Conservation (phyloP, 345 rosid species). For the Citrus sp. region DNA sequence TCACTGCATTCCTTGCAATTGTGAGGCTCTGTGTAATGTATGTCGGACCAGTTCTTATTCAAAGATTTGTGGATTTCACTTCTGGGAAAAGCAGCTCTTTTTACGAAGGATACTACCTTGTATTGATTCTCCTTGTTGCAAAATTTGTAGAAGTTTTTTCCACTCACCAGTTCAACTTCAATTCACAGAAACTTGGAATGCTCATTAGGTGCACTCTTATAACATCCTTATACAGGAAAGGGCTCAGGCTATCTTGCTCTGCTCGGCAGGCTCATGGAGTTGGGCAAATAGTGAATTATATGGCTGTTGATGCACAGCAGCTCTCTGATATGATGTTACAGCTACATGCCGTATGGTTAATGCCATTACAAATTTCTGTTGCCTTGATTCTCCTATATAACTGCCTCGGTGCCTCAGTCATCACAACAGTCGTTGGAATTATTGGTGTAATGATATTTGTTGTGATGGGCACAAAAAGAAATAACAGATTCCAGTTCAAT, state of each 20-base stretch:
- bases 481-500: constrained; percentile 61
- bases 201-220: constrained; percentile 80
- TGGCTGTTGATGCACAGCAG: constrained; percentile 98
- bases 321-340: constrained; percentile 97
- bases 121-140: constrained; percentile 61
- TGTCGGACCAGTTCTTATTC: constrained; percentile 83
- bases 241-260: constrained; percentile 69
- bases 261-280: constrained; percentile 93
- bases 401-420: constrained; percentile 54
- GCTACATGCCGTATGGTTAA: constrained; percentile 90
- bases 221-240: constrained; percentile 77
- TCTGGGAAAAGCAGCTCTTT: constrained; percentile 73
- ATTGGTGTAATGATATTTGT: constrained; percentile 42
- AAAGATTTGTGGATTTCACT: constrained; percentile 75
- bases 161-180: constrained; percentile 83
- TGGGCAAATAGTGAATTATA: constrained; percentile 94
- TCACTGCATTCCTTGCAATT: constrained; percentile 74
- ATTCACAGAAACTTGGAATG: constrained; percentile 92
- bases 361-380: constrained; percentile 70
- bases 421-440: constrained; percentile 57
- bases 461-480: constrained; percentile 52
- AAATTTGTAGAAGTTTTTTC: constrained; percentile 77
- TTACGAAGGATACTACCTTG: constrained; percentile 79
- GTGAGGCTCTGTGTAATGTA: constrained; percentile 67
- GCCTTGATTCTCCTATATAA: constrained; percentile 68